Evolutionary conservation across 2,329 filamentous ascomycete species (phyloP), one percentile per base, ranked within the genome.

Genomic region (Xylaria sp.): DNA sequence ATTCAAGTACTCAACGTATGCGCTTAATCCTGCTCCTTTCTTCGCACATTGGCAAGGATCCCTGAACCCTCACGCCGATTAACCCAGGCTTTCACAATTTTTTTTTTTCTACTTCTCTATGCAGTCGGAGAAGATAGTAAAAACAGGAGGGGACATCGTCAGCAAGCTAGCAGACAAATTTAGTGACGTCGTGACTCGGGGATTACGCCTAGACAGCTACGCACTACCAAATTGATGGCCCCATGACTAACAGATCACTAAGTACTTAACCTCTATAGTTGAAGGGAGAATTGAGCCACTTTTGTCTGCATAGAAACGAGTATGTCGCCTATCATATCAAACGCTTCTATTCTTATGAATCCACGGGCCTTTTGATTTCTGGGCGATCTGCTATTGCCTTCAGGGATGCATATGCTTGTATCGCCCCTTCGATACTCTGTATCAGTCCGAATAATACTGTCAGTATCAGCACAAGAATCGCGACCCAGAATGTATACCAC

Each of bases 401-500:
- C 10, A 65, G 25, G 25, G 52, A 56, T 15, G 44, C 56, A 48
- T 81, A 82, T 1, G 82, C 80, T 63, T 84, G 82, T 65, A 84
- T 50, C 10, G 76, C 81, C 6, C 82, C 79, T 69, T 82, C 79
- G 46, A 85, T 66, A 61, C 76, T 77, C 73, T 85, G 79, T n/a
- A 82, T 69, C n/a, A 84, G 13, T 2, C 82, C 78, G 72, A 85
- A 82, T 50, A 82, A 73, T 18, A 80, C 72, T 0, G 79, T 83
- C 25, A 82, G 71, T 28, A 74, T 54, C 0, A 83, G 34, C 1
- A 84, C 57, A 1, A 82, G 12, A 6, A 83, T 74, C 0, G 81
- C 82, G 5, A 84, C 76, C 83, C 83, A 86, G 57, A 84, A 82
- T 0, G 80, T 83, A 62, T 81, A 84, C 81, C 82, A 84, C 62